Conservation (phyloP, 345 rosid species). For the Capsella bursapastoris region DNA sequence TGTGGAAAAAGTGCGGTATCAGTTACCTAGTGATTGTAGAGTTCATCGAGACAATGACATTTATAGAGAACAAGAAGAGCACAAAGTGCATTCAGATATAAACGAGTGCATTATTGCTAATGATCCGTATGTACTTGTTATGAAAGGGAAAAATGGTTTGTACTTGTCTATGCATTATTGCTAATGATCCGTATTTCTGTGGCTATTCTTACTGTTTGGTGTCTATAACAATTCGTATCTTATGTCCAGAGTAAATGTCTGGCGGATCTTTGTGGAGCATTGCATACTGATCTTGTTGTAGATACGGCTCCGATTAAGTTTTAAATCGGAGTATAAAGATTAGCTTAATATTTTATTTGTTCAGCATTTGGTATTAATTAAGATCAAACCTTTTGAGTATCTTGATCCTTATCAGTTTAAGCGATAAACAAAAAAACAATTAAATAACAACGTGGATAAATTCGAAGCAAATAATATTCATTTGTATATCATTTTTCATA, state of each 20-base stretch:
- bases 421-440: too few species aligned
- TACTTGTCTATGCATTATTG: neutral
- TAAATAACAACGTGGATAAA: too few species aligned
- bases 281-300: constrained; percentile 71
- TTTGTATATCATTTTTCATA: too few species aligned
- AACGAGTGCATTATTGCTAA: constrained; percentile 49
- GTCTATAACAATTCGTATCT: neutral
- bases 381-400: too few species aligned
- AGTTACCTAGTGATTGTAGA: constrained; percentile 55
- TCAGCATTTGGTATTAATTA: too few species aligned
- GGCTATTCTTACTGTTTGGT: neutral
- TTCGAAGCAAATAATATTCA: too few species aligned
- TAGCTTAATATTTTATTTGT: too few species aligned
- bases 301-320: constrained; percentile 46
- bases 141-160: too few species aligned
- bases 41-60: constrained; percentile 62
- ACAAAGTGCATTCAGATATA: constrained; percentile 56
- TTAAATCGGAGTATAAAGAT: too few species aligned
- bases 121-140: neutral
- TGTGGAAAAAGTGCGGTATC: constrained; percentile 57
- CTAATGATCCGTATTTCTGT: neutral
- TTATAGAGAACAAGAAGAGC: constrained; percentile 71
- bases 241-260: constrained; percentile 68
- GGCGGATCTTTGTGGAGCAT: constrained; percentile 79
- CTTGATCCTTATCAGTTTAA: too few species aligned